Conservation (phyloP, 2,329 filamentous ascomycete genomes). For the Cladobotryum mycophilum region DNA sequence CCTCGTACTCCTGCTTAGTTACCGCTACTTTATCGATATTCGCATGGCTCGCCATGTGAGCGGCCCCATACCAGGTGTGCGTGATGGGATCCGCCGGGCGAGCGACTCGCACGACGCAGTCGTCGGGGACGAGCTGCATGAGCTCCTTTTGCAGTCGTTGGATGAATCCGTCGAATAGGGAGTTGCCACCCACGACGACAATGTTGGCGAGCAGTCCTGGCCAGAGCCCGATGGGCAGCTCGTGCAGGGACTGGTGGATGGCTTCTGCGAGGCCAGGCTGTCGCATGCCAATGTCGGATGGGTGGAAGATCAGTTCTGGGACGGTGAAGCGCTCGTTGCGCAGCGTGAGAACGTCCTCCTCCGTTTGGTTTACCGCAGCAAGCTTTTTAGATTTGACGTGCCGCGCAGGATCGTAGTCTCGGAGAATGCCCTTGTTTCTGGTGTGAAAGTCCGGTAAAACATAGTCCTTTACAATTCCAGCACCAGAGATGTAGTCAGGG, state of each 20-base stretch:
- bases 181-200: constrained; percentile 81
- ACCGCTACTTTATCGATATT: constrained; percentile 64
- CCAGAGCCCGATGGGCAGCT: constrained; percentile 75
- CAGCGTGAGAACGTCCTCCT: constrained; percentile 77
- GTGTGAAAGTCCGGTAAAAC: constrained; percentile 75
- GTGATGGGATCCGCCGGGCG: constrained; percentile 66
- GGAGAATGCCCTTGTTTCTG: constrained; percentile 57
- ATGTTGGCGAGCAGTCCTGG: constrained; percentile 81
- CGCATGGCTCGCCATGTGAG: constrained; percentile 63
- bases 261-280: constrained; percentile 77
- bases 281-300: constrained; percentile 75
- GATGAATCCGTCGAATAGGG: constrained; percentile 72
- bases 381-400: constrained; percentile 47
- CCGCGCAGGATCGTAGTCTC: constrained; percentile 67
- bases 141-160: constrained; percentile 72
- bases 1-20: constrained; percentile 86
- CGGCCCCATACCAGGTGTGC: constrained; percentile 82
- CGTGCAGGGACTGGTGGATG: constrained; percentile 70
- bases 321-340: constrained; percentile 89
- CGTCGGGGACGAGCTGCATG: constrained; percentile 63
- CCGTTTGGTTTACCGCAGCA: constrained; percentile 33
- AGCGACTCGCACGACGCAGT: constrained; percentile 70
- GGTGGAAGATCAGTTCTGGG: constrained; percentile 84
- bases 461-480: constrained; percentile 77
- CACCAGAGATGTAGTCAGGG: constrained; percentile 42